Conservation (phyloP, 2,329 filamentous ascomycete species). For the Harringtonia lauricola region DNA sequence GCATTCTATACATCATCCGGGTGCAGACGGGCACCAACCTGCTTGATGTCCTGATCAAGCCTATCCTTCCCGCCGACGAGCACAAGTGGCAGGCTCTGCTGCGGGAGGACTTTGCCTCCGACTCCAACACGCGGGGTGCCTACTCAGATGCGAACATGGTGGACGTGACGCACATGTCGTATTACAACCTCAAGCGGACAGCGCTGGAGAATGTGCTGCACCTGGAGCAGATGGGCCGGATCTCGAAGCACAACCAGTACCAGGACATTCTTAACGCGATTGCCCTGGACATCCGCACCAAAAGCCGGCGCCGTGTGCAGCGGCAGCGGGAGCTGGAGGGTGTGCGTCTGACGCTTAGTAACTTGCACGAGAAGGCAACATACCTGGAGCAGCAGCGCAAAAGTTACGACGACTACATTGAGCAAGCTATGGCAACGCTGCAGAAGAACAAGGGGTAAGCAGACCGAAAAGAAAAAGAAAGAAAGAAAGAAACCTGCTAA, state of each 20-base stretch:
- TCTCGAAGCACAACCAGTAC: constrained; percentile 85
- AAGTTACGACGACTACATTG: constrained; percentile 98
- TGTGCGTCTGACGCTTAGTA: constrained; percentile 61
- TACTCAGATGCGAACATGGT: constrained; percentile 83
- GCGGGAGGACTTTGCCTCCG: constrained; percentile 66
- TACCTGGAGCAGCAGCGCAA: constrained; percentile 94
- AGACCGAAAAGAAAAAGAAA: too few relatives aligned
- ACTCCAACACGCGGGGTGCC: constrained; percentile 62
- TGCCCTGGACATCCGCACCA: constrained; percentile 90
- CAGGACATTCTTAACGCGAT: constrained; percentile 98
- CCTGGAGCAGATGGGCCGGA: constrained; percentile 76
- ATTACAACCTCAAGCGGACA: constrained; percentile 84
- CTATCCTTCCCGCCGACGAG: constrained; percentile 78
- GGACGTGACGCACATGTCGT: constrained; percentile 82
- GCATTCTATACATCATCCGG: constrained; percentile 93
- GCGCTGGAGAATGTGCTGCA: constrained; percentile 89
- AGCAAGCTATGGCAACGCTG: constrained; percentile 93
- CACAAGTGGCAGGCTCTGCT: constrained; percentile 76
- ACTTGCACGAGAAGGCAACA: constrained; percentile 74
- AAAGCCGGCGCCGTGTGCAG: constrained; percentile 86
- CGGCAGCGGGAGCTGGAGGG: constrained; percentile 83
- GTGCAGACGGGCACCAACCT: constrained; percentile 86
- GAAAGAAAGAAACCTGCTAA: too few relatives aligned
- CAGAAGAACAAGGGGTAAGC: constrained; percentile 90
- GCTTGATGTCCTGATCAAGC: constrained; percentile 91